Conservation (phyloP, 2,329 filamentous ascomycete genomes). For the Exutisphaerella laricina region DNA sequence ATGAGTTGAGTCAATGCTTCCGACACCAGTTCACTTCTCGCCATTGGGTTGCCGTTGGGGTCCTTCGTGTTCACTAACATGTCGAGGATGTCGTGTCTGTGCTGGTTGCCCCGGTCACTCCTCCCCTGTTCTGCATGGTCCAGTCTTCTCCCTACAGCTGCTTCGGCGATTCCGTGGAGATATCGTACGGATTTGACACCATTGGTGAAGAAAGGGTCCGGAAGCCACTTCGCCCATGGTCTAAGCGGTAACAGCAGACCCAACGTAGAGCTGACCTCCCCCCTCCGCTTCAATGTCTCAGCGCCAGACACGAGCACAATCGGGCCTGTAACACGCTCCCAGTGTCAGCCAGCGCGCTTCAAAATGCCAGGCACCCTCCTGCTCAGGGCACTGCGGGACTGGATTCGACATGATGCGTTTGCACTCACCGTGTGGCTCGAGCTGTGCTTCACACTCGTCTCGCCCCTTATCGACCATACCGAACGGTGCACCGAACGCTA, state of each 20-base stretch:
- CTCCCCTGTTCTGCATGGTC: conserved; percentile 11
- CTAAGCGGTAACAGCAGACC: conserved; percentile 17
- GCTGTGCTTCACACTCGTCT: conserved; percentile 23
- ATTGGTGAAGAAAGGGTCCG: conserved; percentile 26
- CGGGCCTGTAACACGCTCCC: neutral
- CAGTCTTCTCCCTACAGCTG: conserved; percentile 30
- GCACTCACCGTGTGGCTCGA: conserved; percentile 12
- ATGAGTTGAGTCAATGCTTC: conserved; percentile 34
- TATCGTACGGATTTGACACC: conserved; percentile 21
- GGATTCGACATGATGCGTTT: too few species aligned
- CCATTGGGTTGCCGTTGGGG: conserved; percentile 28
- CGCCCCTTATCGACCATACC: conserved; percentile 25
- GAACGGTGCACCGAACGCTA: conserved; percentile 28
- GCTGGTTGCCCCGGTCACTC: neutral
- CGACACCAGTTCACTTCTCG: conserved; percentile 28
- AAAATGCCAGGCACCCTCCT: neutral
- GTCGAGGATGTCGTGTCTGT: conserved; percentile 30
- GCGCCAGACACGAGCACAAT: conserved; percentile 18
- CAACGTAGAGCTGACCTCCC: conserved; percentile 23
- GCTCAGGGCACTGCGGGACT: too few species aligned
- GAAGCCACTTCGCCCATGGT: conserved; percentile 21
- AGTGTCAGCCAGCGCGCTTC: neutral
- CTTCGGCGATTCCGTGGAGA: conserved; percentile 25
- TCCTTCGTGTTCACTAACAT: conserved; percentile 31
- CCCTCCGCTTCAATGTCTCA: conserved; percentile 22